Conservation (phyloP, 805 yeast species). For the Candida coleopterorum region DNA sequence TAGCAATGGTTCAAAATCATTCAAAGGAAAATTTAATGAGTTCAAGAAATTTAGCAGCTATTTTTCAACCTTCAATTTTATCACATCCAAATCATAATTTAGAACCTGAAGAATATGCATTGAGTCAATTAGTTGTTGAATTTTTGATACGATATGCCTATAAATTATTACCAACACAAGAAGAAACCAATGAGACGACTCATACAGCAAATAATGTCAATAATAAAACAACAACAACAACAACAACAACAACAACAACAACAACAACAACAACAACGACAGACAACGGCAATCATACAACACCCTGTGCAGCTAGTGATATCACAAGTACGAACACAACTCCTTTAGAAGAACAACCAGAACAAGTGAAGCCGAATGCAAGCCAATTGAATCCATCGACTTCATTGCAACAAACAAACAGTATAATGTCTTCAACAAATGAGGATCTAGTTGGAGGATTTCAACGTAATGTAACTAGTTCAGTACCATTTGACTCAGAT, state of each 20-base stretch:
- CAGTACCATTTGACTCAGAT: slow-evolving; percentile 44
- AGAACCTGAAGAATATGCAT: slow-evolving; percentile 86
- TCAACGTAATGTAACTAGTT: slow-evolving; percentile 31
- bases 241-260: no score
- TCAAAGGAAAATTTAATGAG: slow-evolving; percentile 84
- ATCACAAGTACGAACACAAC: no score
- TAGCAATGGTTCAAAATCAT: slow-evolving; percentile 79
- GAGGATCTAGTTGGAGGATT: slow-evolving; percentile 36
- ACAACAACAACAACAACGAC: no score
- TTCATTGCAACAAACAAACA: slow-evolving; percentile 22
- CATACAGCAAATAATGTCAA: background rate
- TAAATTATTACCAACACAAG: slow-evolving; percentile 53
- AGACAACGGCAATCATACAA: no score
- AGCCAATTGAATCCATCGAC: slow-evolving; percentile 28
- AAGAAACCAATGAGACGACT: background rate
- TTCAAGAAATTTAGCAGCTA: slow-evolving; percentile 87
- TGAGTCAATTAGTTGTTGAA: slow-evolving; percentile 82
- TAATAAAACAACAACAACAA: slow-evolving; percentile 7
- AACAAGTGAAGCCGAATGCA: no score
- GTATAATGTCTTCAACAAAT: no score
- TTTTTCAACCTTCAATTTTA: slow-evolving; percentile 93
- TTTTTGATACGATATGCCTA: slow-evolving; percentile 84
- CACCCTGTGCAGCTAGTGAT: no score
- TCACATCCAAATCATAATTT: slow-evolving; percentile 92
- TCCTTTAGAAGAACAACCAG: background rate